Evolutionary conservation across 192 early-diverging fungal species (phyloP).

Genomic region (Gonapodya sp.): DNA sequence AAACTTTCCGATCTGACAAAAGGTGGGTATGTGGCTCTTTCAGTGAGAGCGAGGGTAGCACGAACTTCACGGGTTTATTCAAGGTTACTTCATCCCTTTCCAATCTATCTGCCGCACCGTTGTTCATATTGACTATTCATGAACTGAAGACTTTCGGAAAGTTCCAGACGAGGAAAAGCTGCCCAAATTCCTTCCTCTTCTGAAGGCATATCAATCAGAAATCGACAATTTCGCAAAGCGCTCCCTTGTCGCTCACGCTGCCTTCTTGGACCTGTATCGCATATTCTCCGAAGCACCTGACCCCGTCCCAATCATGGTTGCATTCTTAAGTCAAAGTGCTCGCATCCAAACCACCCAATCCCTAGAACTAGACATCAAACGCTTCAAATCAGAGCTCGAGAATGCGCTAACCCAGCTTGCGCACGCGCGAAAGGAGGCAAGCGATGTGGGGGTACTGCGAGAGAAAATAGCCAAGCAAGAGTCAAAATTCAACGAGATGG

Average conservation of each 20-base stretch:
- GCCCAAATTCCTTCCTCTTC: conserved; percentile 60
- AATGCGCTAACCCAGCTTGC: not conserved
- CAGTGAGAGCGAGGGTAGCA: too few relatives aligned
- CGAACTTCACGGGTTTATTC: too few relatives aligned
- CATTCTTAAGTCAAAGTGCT: not conserved
- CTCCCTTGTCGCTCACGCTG: conserved; percentile 70
- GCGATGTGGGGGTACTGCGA: conserved; percentile 35
- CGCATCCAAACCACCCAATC: not conserved
- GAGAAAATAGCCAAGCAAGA: conserved; percentile 49
- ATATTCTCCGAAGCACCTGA: conserved; percentile 72
- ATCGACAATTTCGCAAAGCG: conserved; percentile 81
- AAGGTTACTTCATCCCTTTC: too few relatives aligned
- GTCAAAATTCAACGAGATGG: conserved; percentile 52
- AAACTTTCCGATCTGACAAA: conserved; percentile 80
- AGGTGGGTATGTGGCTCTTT: conserved; percentile 40
- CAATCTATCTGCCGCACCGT: not conserved
- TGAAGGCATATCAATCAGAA: conserved; percentile 84
- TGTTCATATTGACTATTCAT: not conserved
- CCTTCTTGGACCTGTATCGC: conserved; percentile 74
- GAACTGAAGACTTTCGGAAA: conserved; percentile 60
- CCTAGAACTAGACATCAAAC: conserved; percentile 3
- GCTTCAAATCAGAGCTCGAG: not conserved
- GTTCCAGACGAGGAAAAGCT: conserved; percentile 69
- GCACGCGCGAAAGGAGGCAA: not conserved
- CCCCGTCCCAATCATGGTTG: conserved; percentile 29